Percentiles rank a stretch among this genome's conserved stretches.
phyloP scores from a whole-genome alignment of 331 rosid genomes.

The Dryas integrifolia region DNA sequence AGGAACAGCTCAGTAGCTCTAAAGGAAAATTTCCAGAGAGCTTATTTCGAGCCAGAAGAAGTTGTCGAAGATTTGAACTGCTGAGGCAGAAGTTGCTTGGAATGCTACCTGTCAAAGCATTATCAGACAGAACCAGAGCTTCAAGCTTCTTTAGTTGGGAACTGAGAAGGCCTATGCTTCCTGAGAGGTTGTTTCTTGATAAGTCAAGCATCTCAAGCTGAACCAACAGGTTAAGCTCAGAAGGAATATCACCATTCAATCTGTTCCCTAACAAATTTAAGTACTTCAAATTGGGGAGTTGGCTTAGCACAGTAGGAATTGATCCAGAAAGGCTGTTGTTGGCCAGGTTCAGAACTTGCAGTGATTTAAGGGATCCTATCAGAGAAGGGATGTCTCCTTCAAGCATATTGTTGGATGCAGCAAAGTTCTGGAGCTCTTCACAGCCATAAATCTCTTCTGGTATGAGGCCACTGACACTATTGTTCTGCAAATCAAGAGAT shows the following conservation, averaged over 20 bases:
- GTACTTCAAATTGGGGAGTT: conserved; percentile 61
- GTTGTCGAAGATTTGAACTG: conserved; percentile 52
- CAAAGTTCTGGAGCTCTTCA: conserved; percentile 59
- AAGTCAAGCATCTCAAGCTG: conserved; percentile 72
- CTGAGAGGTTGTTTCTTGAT: conserved; percentile 72
- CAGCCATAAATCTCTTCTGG: conserved; percentile 69
- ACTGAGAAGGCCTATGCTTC: conserved; percentile 53
- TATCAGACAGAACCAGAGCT: conserved; percentile 68
- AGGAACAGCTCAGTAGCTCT: conserved; percentile 60
- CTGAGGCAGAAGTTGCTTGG: conserved; percentile 64
- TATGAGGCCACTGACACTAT: conserved; percentile 59
- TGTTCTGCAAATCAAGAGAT: conserved; percentile 72
- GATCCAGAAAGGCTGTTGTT: conserved; percentile 79
- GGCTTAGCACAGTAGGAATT: conserved; percentile 58
- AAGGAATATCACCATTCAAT: conserved; percentile 66
- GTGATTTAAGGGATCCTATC: conserved; percentile 53
- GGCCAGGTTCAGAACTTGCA: conserved; percentile 68
- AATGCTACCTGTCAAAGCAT: conserved; percentile 65
- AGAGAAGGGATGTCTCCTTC: conserved; percentile 64
- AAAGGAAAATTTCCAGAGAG: conserved; percentile 68
- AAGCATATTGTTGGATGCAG: conserved; percentile 75
- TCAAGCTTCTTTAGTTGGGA: conserved; percentile 43
- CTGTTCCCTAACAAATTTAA: conserved; percentile 77
- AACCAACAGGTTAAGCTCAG: conserved; percentile 54
- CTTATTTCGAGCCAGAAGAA: conserved; percentile 70